Evolutionary conservation across 257 asterid species (phyloP), one percentile per base, ranked within the genome.

Genomic region (Fraxinus anomala): DNA sequence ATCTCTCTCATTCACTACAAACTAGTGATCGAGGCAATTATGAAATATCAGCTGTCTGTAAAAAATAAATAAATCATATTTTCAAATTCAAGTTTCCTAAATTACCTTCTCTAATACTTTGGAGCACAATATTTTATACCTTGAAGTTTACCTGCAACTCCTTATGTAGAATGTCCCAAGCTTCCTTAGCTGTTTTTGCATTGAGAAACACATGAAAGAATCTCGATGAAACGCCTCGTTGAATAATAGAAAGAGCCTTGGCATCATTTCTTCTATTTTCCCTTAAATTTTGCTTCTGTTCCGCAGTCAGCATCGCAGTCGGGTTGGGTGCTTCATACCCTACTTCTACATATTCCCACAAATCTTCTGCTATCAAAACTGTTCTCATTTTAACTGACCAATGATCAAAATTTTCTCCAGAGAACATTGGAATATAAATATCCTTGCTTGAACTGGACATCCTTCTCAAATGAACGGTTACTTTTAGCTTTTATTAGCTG

Each of bases 151-250:
- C 70, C 30, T 54, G 44, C 33, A 79, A 79, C 4, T 63, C 54
- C 73, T 23, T 33, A 31, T 47, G 74, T 12, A 79, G 78, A 26
- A 56, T 73, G 69, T 79, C 78, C 82, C 82, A 79, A 65, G 74
- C 78, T 30, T 79, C 69, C 24, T 79, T 79, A 12, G 82, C 56
- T 2, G 78, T 63, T 19, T 26, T 47, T 5, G 75, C 78, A 17
- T 34, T 19, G 19, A 34, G 2, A 16, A 79, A 49, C 70, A 0
- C 23, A 37, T 10, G 11, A 24, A 42, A 65, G 31, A 44, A 31
- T 9, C 5, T 11, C 1, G 77, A 54, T 12, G 82, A 63, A 47
- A 72, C 74, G 17, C 61, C 40, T 3, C 31, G 39, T 5, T 42
- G 73, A 49, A 79, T 78, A 26, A 78, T 71, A 63, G 67, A 56